A percentile compares a stretch with the other conserved stretches of the same genome.
These are phyloP conservation scores for Cladorrhinum sp. DNA, from an alignment of 2,329 filamentous ascomycete species.

Conservation along the genomic window DNA sequence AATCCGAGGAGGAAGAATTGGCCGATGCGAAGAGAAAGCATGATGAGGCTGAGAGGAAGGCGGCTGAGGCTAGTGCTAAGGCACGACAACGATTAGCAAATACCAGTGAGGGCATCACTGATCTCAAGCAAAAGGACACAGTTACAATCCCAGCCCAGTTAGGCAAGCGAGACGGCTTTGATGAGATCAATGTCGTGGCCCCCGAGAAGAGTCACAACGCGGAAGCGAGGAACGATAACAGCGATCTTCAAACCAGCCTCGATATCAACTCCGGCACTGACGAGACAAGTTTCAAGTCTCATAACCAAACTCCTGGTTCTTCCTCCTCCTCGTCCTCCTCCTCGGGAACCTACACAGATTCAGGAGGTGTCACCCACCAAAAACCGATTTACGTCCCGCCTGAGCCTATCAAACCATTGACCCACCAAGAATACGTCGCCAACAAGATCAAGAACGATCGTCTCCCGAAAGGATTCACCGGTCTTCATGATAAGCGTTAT, in stretches of 20 bases:
- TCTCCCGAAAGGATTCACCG: slow-evolving; percentile 51
- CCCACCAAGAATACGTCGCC: slow-evolving; percentile 54
- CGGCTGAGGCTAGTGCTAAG: slow-evolving; percentile 19
- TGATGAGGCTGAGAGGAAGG: slow-evolving; percentile 22
- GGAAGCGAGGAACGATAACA: slow-evolving; percentile 22
- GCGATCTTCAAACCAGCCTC: slow-evolving; percentile 27
- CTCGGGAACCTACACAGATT: neutral
- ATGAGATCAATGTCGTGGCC: neutral
- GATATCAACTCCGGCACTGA: slow-evolving; percentile 22
- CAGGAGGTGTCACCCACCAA: slow-evolving; percentile 19
- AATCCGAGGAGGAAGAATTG: neutral
- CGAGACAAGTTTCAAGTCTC: neutral
- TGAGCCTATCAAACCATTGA: slow-evolving; percentile 41
- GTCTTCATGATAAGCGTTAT: slow-evolving; percentile 48
- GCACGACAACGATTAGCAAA: slow-evolving; percentile 8
- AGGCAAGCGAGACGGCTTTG: slow-evolving; percentile 4
- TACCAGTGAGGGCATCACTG: neutral
- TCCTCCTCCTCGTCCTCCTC: no score
- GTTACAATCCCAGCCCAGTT: neutral
- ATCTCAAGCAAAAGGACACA: slow-evolving; percentile 4
- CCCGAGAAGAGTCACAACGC: neutral
- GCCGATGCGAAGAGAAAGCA: slow-evolving; percentile 18
- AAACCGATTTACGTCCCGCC: slow-evolving; percentile 26
- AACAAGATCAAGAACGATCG: slow-evolving; percentile 42
- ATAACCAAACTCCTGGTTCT: neutral